These are phyloP conservation scores for Parmelia sp. DNA, from an alignment of 495 filamentous ascomycete genomes.

Conservation along the genomic window DNA sequence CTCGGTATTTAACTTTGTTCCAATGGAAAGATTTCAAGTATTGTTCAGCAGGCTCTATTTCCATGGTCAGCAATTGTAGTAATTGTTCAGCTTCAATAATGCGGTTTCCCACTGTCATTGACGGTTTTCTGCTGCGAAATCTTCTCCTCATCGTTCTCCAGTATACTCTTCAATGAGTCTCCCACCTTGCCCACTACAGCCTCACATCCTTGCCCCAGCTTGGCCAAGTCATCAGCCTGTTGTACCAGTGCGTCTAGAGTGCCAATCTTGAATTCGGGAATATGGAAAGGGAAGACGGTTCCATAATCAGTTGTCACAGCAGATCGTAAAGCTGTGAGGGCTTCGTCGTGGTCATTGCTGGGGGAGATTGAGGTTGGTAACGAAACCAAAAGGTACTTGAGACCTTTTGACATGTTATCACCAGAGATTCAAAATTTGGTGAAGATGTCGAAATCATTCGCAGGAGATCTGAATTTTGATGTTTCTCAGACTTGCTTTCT, in stretches of 20 bases:
- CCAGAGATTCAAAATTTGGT: not conserved
- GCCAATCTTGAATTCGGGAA: conserved; percentile 95
- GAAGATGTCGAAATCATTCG: not conserved
- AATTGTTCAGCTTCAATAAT: not conserved
- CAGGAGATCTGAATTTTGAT: not conserved
- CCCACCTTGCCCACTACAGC: conserved; percentile 79
- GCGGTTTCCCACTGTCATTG: conserved; percentile 74
- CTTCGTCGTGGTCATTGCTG: conserved; percentile 71
- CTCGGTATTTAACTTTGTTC: conserved; percentile 96
- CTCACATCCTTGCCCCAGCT: conserved; percentile 74
- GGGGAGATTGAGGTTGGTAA: conserved; percentile 67
- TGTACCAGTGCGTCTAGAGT: conserved; percentile 93
- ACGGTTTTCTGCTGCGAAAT: conserved; percentile 83
- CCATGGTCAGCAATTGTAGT: conserved; percentile 4
- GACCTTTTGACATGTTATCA: conserved; percentile 50
- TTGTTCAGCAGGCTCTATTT: conserved; percentile 79
- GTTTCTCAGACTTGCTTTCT: not conserved
- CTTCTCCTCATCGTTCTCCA: conserved; percentile 78
- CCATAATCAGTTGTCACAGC: conserved; percentile 71
- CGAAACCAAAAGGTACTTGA: conserved; percentile 66
- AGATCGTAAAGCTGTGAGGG: conserved; percentile 61
- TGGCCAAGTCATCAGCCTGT: conserved; percentile 90
- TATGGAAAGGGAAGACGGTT: conserved; percentile 66
- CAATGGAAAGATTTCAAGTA: conserved; percentile 85
- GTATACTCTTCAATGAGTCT: conserved; percentile 71